Evolutionary conservation across 169 alveolate genomes (phyloP).

Genomic region (Hepatocystis sp.): DNA sequence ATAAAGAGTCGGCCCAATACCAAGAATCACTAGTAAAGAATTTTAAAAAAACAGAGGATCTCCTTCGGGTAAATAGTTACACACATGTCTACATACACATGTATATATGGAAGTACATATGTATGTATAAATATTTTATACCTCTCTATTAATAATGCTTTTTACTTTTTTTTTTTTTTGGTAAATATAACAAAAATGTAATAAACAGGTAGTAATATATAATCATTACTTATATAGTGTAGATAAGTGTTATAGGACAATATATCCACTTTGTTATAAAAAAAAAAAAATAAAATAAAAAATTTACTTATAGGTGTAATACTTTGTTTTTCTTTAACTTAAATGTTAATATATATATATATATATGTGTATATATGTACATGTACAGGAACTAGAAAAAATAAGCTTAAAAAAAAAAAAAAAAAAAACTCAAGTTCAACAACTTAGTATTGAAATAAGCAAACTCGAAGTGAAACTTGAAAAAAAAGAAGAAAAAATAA

Average conservation of each 20-base stretch:
- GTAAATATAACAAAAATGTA: neutral
- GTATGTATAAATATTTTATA: neutral
- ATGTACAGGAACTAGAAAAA: conserved; percentile 54
- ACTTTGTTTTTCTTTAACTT: too few relatives aligned
- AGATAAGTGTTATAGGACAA: too few relatives aligned
- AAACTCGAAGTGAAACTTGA: conserved; percentile 58
- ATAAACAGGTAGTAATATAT: too few relatives aligned
- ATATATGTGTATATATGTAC: too few relatives aligned
- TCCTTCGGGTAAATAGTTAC: conserved; percentile 21
- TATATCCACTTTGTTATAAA: too few relatives aligned
- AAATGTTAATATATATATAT: too few relatives aligned
- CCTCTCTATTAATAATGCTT: neutral
- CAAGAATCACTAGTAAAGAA: conserved; percentile 36
- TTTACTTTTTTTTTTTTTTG: neutral
- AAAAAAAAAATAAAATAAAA: too few relatives aligned
- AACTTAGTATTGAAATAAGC: conserved; percentile 61
- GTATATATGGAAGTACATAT: too few relatives aligned
- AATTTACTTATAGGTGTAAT: too few relatives aligned
- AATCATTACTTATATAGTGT: too few relatives aligned
- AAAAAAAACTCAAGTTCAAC: conserved; percentile 50
- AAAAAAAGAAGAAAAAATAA: conserved; percentile 70
- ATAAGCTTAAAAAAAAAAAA: conserved; percentile 37
- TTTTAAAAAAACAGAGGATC: conserved; percentile 54
- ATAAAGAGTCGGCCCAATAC: conserved; percentile 13
- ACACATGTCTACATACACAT: neutral